Evolutionary conservation across 805 yeast species (phyloP).

Genomic region (Pichia eremophila): DNA sequence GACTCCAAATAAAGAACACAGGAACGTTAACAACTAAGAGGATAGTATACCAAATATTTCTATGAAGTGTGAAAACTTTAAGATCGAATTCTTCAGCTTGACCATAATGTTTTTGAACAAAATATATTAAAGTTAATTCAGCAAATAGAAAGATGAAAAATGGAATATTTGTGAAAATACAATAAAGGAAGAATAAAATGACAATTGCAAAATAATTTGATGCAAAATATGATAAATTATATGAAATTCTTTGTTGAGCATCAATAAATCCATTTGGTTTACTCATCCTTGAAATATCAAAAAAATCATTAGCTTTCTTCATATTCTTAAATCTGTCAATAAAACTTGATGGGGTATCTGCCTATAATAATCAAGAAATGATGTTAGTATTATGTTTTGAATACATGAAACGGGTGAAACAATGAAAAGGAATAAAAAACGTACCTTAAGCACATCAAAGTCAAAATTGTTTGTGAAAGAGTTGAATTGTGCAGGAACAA

Average conservation of each 20-base stretch:
- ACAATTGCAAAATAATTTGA: constrained; percentile 76
- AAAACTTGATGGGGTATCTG: constrained; percentile 33
- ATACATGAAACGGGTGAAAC: background rate
- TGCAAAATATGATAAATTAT: constrained; percentile 75
- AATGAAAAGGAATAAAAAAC: background rate
- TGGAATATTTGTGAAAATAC: constrained; percentile 72
- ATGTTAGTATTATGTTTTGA: background rate
- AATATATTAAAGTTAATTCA: constrained; percentile 31
- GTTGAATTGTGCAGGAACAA: constrained; percentile 9
- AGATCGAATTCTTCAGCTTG: constrained; percentile 19
- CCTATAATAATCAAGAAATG: constrained; percentile 12
- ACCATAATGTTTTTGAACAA: constrained; percentile 29
- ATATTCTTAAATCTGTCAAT: constrained; percentile 58
- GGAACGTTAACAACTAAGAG: constrained; percentile 56
- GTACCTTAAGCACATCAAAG: constrained; percentile 4
- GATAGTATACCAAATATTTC: constrained; percentile 78
- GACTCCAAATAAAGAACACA: constrained; percentile 63
- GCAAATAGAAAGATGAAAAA: constrained; percentile 65
- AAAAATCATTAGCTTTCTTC: constrained; percentile 82
- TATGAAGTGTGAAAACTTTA: constrained; percentile 52
- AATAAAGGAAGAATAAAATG: constrained; percentile 59
- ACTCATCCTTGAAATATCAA: constrained; percentile 74
- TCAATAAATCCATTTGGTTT: constrained; percentile 81
- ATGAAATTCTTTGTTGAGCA: constrained; percentile 71
- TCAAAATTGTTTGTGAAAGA: constrained; percentile 6